Conservation (phyloP, 140 eudicot genomes). For the Stevia rebaudiana region DNA sequence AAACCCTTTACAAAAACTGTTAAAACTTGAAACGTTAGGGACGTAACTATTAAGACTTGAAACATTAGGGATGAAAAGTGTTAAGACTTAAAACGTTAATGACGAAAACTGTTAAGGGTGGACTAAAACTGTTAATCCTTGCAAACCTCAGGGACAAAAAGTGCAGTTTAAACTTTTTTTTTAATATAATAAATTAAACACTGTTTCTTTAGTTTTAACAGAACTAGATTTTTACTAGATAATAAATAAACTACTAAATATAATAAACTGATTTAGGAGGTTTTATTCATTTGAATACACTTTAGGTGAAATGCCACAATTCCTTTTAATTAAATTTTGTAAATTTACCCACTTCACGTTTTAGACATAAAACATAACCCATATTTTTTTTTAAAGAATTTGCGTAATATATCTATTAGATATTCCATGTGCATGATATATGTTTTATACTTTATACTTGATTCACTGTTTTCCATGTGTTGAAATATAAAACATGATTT, state of each 20-base stretch:
- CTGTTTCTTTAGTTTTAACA: not conserved
- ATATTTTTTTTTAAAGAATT: no score
- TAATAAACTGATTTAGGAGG: not conserved
- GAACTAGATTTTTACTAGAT: not conserved
- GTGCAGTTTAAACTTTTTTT: no score
- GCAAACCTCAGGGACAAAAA: no score
- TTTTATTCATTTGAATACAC: not conserved
- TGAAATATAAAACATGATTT: not conserved
- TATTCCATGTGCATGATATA: not conserved
- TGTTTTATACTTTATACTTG: not conserved
- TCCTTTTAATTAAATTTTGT: not conserved
- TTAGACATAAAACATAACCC: not conserved
- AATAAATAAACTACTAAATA: not conserved
- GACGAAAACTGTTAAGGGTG: no score
- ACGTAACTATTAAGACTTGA: no score
- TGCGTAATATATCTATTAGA: not conserved
- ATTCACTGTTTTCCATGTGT: not conserved
- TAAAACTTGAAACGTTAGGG: no score
- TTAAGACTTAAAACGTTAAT: no score
- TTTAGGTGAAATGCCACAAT: not conserved
- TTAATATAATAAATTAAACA: not conserved
- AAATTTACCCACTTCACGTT: not conserved
- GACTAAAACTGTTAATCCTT: no score
- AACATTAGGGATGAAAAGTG: no score
- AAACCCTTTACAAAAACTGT: no score